phyloP scores from a whole-genome alignment of 345 rosid genomes.

The Eucalyptus camaldulensis region DNA sequence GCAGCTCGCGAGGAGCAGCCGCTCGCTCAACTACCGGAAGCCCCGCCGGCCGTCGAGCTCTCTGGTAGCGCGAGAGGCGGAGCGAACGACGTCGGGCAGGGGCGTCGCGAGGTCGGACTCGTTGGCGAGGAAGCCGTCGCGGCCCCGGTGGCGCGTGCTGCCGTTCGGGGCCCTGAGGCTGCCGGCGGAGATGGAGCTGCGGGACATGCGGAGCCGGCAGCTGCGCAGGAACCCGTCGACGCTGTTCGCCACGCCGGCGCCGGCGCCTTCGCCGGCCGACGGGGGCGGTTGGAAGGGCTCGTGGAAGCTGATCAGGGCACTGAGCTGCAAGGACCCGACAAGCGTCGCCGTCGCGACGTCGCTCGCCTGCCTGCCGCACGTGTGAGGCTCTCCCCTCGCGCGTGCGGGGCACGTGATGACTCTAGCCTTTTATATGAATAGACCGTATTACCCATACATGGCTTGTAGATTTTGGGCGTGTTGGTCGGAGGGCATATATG shows the following conservation, averaged over 20 bases:
- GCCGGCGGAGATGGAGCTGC: slow-evolving; percentile 50
- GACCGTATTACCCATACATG: background rate
- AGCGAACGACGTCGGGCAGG: slow-evolving; percentile 9
- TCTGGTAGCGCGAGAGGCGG: background rate
- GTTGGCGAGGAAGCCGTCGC: background rate
- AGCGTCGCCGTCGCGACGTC: slow-evolving; percentile 53
- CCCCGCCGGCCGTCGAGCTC: slow-evolving; percentile 6
- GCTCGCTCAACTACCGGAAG: slow-evolving; percentile 44
- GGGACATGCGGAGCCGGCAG: slow-evolving; percentile 62
- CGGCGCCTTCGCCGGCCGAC: background rate
- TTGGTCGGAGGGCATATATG: background rate
- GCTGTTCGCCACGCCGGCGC: slow-evolving; percentile 11
- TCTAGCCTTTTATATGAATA: background rate
- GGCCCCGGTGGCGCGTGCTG: slow-evolving; percentile 51
- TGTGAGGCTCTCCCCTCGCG: background rate
- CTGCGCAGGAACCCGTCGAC: slow-evolving; percentile 31
- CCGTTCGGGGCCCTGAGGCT: slow-evolving; percentile 54
- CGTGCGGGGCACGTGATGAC: background rate
- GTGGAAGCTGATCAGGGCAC: slow-evolving; percentile 40
- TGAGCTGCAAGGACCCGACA: slow-evolving; percentile 50
- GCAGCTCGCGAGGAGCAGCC: slow-evolving; percentile 31
- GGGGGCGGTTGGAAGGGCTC: slow-evolving; percentile 24
- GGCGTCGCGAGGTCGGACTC: slow-evolving; percentile 2
- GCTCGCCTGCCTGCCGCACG: slow-evolving; percentile 17
- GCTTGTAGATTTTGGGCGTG: background rate